Evolutionary conservation across 164 flowering plant genomes (phyloP), one percentile per base, ranked within the genome.

Genomic region (Echeveria elegans): DNA sequence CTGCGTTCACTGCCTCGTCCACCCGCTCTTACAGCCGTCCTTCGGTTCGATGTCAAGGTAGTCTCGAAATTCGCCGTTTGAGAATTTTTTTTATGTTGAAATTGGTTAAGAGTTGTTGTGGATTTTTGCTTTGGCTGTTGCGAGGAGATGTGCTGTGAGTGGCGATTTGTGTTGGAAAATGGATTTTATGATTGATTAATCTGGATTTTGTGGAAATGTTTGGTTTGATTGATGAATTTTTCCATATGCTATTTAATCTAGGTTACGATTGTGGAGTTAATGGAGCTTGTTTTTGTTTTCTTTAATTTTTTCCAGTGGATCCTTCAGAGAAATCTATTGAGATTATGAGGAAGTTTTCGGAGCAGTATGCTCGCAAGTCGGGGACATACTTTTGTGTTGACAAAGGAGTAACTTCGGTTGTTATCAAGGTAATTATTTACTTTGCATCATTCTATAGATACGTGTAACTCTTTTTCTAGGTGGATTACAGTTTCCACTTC

Each of bases 311-410:
- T 78, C 65, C 82, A 87, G 96, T 73, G 73, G 98, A 90, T 68
- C 97, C 97, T 26, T 80, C 97, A 2, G 97, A 90, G 66, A 94
- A 94, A 75, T 89, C 96, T 47, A 83, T 90, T 52, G 98, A 94
- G 59, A 81, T 94, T 34, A 94, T 94, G 98, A 90, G 98, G 85
- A 94, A 94, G 72, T 94, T 94, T 76, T 94, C 98, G 11, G 98
- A 94, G 81, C 98, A 94, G 74, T 94, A 89, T 70, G 96, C 96
- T 34, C 94, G 98, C 30, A 85, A 72, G 70, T 91, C 98, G 1
- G 96, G 85, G 47, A 94, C 98, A 29, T 94, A 88, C 75, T 94
- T 94, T 72, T 94, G 98, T 75, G 86, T 83, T 52, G 98, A 94
- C 74, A 94, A 94, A 78, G 81, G 90, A 63, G 98, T 94, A 65